phyloP scores from a whole-genome alignment of 345 rosid species.

The Sapria himalayana region DNA sequence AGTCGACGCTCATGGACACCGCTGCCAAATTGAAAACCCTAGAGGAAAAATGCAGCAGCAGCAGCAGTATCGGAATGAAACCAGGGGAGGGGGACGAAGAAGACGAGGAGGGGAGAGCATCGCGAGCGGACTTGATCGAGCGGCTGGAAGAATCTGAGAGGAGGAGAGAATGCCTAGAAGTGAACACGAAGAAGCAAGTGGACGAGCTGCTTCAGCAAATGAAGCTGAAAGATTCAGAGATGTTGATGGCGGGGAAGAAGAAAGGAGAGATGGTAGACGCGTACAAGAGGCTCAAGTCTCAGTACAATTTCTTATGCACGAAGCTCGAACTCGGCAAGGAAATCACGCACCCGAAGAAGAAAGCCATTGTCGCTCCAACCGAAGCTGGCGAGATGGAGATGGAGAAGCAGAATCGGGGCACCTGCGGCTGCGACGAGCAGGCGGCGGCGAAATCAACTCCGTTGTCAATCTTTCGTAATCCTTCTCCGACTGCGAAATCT shows the following conservation, averaged over 20 bases:
- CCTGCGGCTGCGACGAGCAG: constrained; percentile 16
- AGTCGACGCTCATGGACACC: constrained; percentile 20
- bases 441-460: constrained; percentile 16
- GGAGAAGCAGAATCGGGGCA: constrained; percentile 19
- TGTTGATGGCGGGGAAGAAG: constrained; percentile 28
- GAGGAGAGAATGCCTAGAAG: constrained; percentile 11
- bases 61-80: constrained; percentile 19
- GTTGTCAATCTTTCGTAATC: constrained; percentile 15
- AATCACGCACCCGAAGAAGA: constrained; percentile 20
- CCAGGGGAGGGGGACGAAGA: constrained; percentile 20
- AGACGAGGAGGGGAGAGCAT: constrained; percentile 17
- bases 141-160: constrained; percentile 18
- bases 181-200: constrained; percentile 13
- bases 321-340: constrained; percentile 30
- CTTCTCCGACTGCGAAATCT: constrained; percentile 19
- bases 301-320: constrained; percentile 31
- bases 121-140: constrained; percentile 17
- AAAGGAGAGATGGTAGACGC: constrained; percentile 12
- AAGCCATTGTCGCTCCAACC: constrained; percentile 11
- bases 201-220: constrained; percentile 21
- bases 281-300: constrained; percentile 51
- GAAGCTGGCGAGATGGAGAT: constrained; percentile 10
- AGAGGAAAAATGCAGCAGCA: too few species aligned
- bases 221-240: constrained; percentile 20
- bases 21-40: constrained; percentile 14